Base-by-base conservation (phyloP, 768 basidiomycete genomes). In the Rhodotorula sphaerocarpa region DNA sequence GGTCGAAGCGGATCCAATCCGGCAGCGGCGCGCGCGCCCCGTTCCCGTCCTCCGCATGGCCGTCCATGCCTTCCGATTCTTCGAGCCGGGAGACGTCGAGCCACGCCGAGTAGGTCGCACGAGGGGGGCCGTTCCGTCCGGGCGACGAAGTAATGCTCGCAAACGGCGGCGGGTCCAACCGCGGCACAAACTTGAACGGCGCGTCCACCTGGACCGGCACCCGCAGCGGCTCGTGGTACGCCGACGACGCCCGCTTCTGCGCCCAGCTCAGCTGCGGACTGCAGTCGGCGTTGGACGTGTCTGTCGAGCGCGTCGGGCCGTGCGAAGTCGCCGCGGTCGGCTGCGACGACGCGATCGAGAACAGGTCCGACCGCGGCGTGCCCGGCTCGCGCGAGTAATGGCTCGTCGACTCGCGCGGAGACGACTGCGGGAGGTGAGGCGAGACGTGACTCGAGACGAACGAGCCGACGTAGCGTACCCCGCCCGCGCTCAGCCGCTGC, bases 161-260 rank as follows among this genome's bases (percentile, higher is more conserved):
- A 50, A 62, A 67, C 5, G 71, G 69, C 9, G 71, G 61, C 5
- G 64, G 65, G 30, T 61, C 51, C n/a, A 70, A 43, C 1, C 48
- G 48, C 5, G 66, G 66, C 1, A 68, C 67, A 48, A 70, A 72
- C 33, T 67, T 67, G 52, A 72, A 67, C 9, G 66, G 65, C 16
- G 62, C 51, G 30, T 58, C 54, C 27, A 66, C 65, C 30, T 50
- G 20, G 27, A 69, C 31, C 44, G 42, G 39, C 15, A 69, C 61
- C 21, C 48, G 34, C 7, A 66, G 44, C 18, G 66, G 67, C 15
- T 65, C 55, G 33, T 30, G 30, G 42, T 44, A 63, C 34, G 56
- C 53, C 9, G 60, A 59, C 12, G 50, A 42, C 9, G 36, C 36
- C 21, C 55, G 57, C 43, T 58, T 61, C 43, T 59, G 51, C 16